A percentile compares a stretch with the other conserved stretches of the same genome.
These are phyloP conservation scores for Lithohypha guttulata DNA, from an alignment of 2,329 filamentous ascomycete species.

Conservation along the genomic window DNA sequence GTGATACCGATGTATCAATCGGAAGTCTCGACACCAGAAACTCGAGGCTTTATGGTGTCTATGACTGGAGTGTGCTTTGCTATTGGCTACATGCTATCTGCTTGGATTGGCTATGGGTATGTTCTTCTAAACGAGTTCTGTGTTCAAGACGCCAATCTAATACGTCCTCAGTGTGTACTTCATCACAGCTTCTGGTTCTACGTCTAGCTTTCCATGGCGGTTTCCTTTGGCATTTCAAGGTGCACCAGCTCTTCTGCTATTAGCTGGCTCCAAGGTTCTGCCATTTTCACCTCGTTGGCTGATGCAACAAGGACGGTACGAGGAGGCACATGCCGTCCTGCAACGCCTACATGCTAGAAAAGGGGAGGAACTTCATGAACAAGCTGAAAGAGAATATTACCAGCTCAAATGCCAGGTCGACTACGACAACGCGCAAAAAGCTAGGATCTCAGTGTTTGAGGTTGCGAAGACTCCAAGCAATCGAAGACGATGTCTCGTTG, in stretches of 20 bases:
- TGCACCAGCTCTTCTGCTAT: conserved; percentile 31
- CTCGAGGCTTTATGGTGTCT: conserved; percentile 18
- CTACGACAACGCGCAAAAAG: conserved; percentile 27
- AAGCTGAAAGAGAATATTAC: conserved; percentile 33
- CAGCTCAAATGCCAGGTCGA: conserved; percentile 37
- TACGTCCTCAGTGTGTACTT: conserved; percentile 19
- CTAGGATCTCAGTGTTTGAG: conserved; percentile 28
- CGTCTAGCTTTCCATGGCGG: conserved; percentile 20
- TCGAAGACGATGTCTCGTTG: conserved; percentile 31
- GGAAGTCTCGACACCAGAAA: conserved; percentile 19
- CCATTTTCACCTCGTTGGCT: conserved; percentile 43
- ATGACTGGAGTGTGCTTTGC: conserved; percentile 17
- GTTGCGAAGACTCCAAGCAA: conserved; percentile 34
- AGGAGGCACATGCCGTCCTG: conserved; percentile 32
- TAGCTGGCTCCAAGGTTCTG: conserved; percentile 30
- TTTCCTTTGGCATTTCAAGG: conserved; percentile 34
- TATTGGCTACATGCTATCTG: conserved; percentile 18
- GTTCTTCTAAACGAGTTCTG: no score
- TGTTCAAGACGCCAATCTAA: no score
- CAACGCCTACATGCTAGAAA: conserved; percentile 34
- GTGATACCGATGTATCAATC: conserved; percentile 20
- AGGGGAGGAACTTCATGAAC: conserved; percentile 29
- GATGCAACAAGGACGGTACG: conserved; percentile 33
- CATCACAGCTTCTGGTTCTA: conserved; percentile 10
- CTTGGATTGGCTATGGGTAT: conserved; percentile 20